Evolutionary conservation across 1,139 yeast genomes (phyloP).

Genomic region (Schwanniomyces etchellsii): DNA sequence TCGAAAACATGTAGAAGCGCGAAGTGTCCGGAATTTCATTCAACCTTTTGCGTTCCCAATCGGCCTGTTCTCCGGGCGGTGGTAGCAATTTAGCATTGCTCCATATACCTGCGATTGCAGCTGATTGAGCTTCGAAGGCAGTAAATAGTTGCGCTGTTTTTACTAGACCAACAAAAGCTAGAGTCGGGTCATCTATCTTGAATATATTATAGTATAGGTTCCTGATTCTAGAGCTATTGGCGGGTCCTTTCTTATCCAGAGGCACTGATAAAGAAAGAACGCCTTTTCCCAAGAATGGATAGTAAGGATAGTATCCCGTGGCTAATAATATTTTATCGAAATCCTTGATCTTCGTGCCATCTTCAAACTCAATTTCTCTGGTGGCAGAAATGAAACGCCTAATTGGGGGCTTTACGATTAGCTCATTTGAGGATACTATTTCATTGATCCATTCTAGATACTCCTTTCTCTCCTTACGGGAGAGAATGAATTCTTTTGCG

Average conservation of each 20-base stretch:
- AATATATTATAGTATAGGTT: constrained; percentile 33
- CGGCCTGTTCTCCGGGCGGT: constrained; percentile 17
- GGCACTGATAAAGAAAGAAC: constrained; percentile 10
- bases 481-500: constrained; percentile 19
- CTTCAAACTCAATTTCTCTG: constrained; percentile 23
- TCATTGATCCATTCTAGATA: constrained; percentile 12
- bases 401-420: constrained; percentile 13
- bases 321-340: constrained; percentile 36
- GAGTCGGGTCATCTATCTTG: constrained; percentile 28
- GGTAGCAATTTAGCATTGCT: constrained; percentile 28
- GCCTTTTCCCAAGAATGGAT: constrained; percentile 27
- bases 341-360: constrained; percentile 17
- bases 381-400: constrained; percentile 15
- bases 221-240: constrained; percentile 17
- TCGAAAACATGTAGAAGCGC: constrained; percentile 22
- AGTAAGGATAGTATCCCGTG: constrained; percentile 39
- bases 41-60: constrained; percentile 24
- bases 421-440: constrained; percentile 20
- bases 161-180: constrained; percentile 33
- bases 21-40: constrained; percentile 17
- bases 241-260: constrained; percentile 10
- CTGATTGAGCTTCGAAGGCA: constrained; percentile 35
- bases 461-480: constrained; percentile 15
- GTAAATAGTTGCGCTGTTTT: constrained; percentile 12
- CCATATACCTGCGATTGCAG: constrained; percentile 27